Evolutionary conservation across 345 rosid species (phyloP).

Genomic region (Citrus unshiu): DNA sequence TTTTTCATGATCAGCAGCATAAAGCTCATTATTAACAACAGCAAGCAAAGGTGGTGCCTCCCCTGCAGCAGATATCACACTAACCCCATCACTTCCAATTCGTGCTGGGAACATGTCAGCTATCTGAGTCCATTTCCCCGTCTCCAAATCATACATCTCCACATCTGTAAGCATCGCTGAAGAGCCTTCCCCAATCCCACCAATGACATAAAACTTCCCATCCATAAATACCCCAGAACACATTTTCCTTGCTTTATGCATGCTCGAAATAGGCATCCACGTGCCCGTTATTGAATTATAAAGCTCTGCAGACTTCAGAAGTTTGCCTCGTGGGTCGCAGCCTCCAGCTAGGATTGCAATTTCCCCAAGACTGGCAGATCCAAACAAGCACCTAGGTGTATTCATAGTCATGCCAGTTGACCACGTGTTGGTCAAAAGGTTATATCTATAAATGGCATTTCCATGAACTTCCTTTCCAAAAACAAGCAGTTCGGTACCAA

Average conservation of each 20-base stretch:
- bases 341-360: conserved; percentile 84
- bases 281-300: conserved; percentile 55
- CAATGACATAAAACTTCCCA: conserved; percentile 70
- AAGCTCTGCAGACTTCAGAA: conserved; percentile 58
- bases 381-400: conserved; percentile 74
- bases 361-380: conserved; percentile 60
- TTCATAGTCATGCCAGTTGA: conserved; percentile 45
- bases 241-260: conserved; percentile 69
- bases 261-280: conserved; percentile 57
- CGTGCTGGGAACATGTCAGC: conserved; percentile 57
- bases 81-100: conserved; percentile 15
- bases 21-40: conserved; percentile 66
- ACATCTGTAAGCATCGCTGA: conserved; percentile 39
- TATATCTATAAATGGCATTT: conserved; percentile 44
- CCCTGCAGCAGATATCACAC: conserved; percentile 25
- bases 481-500: conserved; percentile 63
- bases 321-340: conserved; percentile 48
- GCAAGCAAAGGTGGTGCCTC: conserved; percentile 85
- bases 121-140: conserved; percentile 54
- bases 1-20: conserved; percentile 61
- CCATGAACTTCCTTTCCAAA: conserved; percentile 53
- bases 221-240: conserved; percentile 83
- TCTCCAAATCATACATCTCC: conserved; percentile 65
- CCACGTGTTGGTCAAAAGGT: conserved; percentile 50
- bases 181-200: conserved; percentile 57